phyloP scores from a whole-genome alignment of 768 basidiomycete genomes.

The Amanita muscaria region DNA sequence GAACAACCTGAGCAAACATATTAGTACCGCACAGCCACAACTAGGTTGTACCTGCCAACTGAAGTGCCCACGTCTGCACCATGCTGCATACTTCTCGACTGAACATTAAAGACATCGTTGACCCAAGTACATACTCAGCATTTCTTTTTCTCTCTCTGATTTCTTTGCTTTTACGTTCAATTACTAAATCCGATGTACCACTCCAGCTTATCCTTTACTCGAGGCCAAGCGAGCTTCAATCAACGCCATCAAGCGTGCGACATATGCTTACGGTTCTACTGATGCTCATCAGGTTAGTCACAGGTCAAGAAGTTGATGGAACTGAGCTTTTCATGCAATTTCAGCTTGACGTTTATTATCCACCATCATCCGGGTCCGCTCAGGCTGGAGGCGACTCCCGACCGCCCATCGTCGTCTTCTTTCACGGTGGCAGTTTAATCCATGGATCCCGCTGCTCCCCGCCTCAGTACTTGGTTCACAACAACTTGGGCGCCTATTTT shows the following conservation, averaged over 20 bases:
- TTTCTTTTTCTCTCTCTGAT: background rate
- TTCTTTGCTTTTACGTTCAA: slow-evolving; percentile 1
- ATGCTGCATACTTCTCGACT: slow-evolving; percentile 1
- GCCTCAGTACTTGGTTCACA: slow-evolving; percentile 17
- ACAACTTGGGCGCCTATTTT: slow-evolving; percentile 21
- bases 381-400: background rate
- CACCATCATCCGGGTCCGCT: slow-evolving; percentile 1
- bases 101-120: slow-evolving; percentile 13
- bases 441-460: slow-evolving; percentile 14
- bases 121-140: slow-evolving; percentile 10
- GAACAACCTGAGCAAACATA: slow-evolving; percentile 1
- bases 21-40: background rate
- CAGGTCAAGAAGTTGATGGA: background rate
- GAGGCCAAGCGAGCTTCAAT: slow-evolving; percentile 15
- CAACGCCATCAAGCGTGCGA: slow-evolving; percentile 12
- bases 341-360: slow-evolving; percentile 21
- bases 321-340: background rate
- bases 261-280: slow-evolving; percentile 14
- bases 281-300: slow-evolving; percentile 13
- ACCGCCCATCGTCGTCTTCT: slow-evolving; percentile 17
- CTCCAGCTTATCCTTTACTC: slow-evolving; percentile 14
- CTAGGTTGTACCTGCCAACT: background rate
- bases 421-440: slow-evolving; percentile 19
- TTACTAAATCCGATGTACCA: background rate
- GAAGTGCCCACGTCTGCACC: background rate